Percentiles rank a stretch among this genome's conserved stretches.
These are phyloP conservation scores for Dillenia turbinata DNA, from an alignment of 164 flowering plant genomes.

Conservation along the genomic window DNA sequence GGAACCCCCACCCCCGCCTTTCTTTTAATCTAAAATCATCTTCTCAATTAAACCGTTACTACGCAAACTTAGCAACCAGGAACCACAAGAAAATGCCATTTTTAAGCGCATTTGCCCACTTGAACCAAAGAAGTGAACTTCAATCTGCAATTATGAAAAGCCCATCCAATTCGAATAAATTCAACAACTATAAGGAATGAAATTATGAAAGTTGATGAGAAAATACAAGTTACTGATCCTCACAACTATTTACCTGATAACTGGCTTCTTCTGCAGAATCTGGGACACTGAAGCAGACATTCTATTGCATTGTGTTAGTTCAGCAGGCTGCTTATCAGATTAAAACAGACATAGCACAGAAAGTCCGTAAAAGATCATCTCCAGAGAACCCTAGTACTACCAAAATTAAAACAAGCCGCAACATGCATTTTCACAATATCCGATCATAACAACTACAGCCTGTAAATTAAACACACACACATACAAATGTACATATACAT, in stretches of 20 bases:
- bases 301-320: conserved; percentile 23
- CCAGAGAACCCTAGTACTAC: too few species aligned
- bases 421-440: too few species aligned
- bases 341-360: neutral
- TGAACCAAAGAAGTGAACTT: conserved; percentile 50
- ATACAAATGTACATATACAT: too few species aligned
- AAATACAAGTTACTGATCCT: neutral
- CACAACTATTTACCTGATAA: conserved; percentile 36
- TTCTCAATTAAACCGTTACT: neutral
- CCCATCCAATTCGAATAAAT: neutral
- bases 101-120: conserved; percentile 36
- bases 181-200: neutral
- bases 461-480: too few species aligned
- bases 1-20: too few species aligned
- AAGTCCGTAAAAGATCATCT: neutral
- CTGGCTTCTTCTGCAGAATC: conserved; percentile 44
- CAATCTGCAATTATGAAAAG: conserved; percentile 35
- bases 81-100: too few species aligned
- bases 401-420: too few species aligned
- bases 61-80: neutral
- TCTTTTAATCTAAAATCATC: too few species aligned
- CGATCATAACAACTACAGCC: too few species aligned
- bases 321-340: conserved; percentile 38
- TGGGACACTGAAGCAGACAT: conserved; percentile 19
- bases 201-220: neutral